Conservation (phyloP, 441 rosid species). For the Gossypium gossypioides region DNA sequence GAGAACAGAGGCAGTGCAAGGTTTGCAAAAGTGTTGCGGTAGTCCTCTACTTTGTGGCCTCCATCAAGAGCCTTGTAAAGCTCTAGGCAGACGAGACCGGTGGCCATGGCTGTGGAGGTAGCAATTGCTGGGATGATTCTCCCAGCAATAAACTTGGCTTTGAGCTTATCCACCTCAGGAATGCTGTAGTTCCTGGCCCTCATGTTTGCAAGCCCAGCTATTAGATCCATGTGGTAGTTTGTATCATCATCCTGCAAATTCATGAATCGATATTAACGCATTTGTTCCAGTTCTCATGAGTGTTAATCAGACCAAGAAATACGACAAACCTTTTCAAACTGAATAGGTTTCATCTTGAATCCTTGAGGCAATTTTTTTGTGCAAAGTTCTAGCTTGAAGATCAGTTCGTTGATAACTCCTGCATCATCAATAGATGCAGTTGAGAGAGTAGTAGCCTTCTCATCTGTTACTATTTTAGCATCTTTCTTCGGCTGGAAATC, state of each 20-base stretch:
- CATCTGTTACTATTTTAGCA: slow-evolving; percentile 84
- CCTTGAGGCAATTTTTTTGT: slow-evolving; percentile 41
- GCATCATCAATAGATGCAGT: slow-evolving; percentile 73
- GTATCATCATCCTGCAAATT: slow-evolving; percentile 75
- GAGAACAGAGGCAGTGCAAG: slow-evolving; percentile 84
- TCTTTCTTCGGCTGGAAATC: slow-evolving; percentile 73
- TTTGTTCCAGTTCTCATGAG: neutral
- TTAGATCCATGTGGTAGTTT: slow-evolving; percentile 93
- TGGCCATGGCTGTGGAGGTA: slow-evolving; percentile 93
- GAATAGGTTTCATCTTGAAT: slow-evolving; percentile 83
- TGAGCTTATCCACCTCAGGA: slow-evolving; percentile 91
- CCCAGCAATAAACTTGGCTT: slow-evolving; percentile 96
- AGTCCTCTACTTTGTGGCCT: slow-evolving; percentile 72
- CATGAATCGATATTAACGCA: neutral
- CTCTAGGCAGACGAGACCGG: slow-evolving; percentile 92
- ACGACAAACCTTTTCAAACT: slow-evolving; percentile 76
- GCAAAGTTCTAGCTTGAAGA: slow-evolving; percentile 51
- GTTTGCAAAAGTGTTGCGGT: slow-evolving; percentile 95
- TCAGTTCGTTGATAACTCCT: slow-evolving; percentile 53
- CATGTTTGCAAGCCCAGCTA: slow-evolving; percentile 96
- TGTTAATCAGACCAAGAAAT: neutral
- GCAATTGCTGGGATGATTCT: slow-evolving; percentile 98
- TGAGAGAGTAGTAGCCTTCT: slow-evolving; percentile 72
- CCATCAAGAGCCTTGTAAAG: slow-evolving; percentile 82
- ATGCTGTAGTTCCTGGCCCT: slow-evolving; percentile 94